These are phyloP conservation scores for Colletotrichum navitas DNA, from an alignment of 2,329 filamentous ascomycete genomes.

Conservation along the genomic window DNA sequence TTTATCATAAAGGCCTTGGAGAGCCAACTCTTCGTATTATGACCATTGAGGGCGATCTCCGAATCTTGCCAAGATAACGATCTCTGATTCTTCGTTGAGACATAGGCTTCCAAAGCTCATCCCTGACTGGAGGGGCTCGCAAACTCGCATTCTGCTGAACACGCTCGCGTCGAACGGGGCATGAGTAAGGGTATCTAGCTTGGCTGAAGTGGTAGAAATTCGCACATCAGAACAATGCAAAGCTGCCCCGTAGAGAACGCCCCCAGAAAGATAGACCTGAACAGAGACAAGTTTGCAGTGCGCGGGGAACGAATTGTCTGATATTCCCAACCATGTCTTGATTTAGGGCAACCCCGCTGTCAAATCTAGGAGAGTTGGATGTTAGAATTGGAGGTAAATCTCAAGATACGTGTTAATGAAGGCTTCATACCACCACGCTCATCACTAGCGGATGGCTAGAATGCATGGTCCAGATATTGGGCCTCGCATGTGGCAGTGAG, in stretches of 20 bases:
- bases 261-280: not conserved
- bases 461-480: not conserved
- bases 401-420: not conserved
- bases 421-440: not conserved
- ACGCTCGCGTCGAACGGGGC: conserved; percentile 25
- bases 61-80: not conserved
- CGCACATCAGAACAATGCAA: conserved; percentile 6
- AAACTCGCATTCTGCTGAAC: not conserved
- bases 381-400: not conserved
- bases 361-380: not conserved
- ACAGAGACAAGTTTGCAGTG: conserved; percentile 9
- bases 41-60: not conserved
- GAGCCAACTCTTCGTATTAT: not conserved
- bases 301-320: not conserved
- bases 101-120: conserved; percentile 6
- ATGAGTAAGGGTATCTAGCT: not conserved
- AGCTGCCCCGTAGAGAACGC: not conserved
- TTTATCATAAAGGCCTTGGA: not conserved
- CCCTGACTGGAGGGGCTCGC: not conserved
- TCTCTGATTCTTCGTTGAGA: conserved; percentile 17
- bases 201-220: not conserved
- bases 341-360: not conserved
- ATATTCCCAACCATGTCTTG: conserved; percentile 23
- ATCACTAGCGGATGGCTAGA: not conserved
- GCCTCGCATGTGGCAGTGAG: conserved; percentile 10